Base-by-base conservation (phyloP, 352 stramenopile species). In the Peronospora destructor region DNA sequence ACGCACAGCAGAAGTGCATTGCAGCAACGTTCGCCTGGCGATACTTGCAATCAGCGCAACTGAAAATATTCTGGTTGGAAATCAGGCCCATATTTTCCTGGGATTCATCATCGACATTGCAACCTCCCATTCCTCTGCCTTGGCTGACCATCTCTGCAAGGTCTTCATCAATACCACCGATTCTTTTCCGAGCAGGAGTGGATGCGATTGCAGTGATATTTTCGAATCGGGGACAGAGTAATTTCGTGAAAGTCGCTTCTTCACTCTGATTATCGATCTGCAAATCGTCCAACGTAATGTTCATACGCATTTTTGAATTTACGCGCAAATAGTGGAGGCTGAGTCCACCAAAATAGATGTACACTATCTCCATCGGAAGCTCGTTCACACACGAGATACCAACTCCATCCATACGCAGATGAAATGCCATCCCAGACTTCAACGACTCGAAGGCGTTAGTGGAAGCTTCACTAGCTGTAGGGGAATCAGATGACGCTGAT, bases 1-100 rank as follows among this genome's bases (percentile, higher is more conserved):
- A 94, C 13, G 77, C 86, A 49, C 84, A 94, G 47, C 84, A 94
- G 40, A 94, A 94, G 32, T 94, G 84, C 63, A 91, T 86, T 4
- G 77, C 68, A 16, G 81, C 79, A 16, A 92, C 71, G 50, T 84
- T 89, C 10, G 70, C 59, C 53, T 91, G 79, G 0, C 75, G 76
- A 44, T 87, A 89, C 49, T 80, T 83, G 59, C 84, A 94, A 49
- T 94, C 84, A 6, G 73, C 78, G 51, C 84, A 94, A 48, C 68
- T 81, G 38, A 94, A 94, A 21, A 87, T 68, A 45, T 80, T 84
- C 35, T 80, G 59, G 38, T 82, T 85, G 32, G 55, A 65, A 4
- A 85, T 66, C 29, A 87, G 57, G 0, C 77, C 77, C 0, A 55
- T 78, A n/a, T 64, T 64, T 28, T 68, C 59, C 11, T 57, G 58